Percentiles rank a stretch among this genome's conserved stretches.
These are phyloP conservation scores for Primulina eburnea DNA, from an alignment of 257 asterid species.

Conservation along the genomic window DNA sequence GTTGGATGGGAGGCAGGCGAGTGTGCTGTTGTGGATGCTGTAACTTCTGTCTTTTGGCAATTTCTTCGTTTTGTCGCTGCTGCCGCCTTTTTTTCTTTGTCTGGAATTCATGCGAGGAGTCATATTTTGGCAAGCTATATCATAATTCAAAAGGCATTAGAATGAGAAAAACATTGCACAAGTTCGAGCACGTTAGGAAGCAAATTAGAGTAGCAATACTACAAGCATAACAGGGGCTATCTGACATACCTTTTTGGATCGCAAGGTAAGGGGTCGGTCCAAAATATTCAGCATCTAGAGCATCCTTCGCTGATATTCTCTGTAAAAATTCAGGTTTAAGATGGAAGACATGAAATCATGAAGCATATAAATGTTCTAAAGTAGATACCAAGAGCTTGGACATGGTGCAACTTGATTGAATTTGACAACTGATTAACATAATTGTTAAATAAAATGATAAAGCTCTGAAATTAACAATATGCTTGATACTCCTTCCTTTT, in stretches of 20 bases:
- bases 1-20: slow-evolving; percentile 86
- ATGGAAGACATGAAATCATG: background rate
- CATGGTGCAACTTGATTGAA: slow-evolving; percentile 12
- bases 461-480: background rate
- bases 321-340: slow-evolving; percentile 31
- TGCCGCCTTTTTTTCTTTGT: slow-evolving; percentile 92
- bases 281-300: slow-evolving; percentile 92
- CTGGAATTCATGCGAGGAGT: slow-evolving; percentile 94
- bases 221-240: background rate
- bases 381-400: background rate
- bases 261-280: slow-evolving; percentile 97
- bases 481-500: background rate
- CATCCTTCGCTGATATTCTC: slow-evolving; percentile 94
- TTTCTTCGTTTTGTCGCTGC: slow-evolving; percentile 81
- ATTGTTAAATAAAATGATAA: background rate
- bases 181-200: background rate
- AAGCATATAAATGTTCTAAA: background rate
- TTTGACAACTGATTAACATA: background rate
- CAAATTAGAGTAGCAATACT: background rate
- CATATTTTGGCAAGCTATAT: slow-evolving; percentile 83
- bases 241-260: slow-evolving; percentile 75
- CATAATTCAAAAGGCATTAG: background rate
- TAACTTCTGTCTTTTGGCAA: slow-evolving; percentile 75
- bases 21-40: slow-evolving; percentile 81
- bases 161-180: background rate